These are phyloP conservation scores for Scutellaria minor DNA, from an alignment of 257 asterid genomes.

Conservation along the genomic window DNA sequence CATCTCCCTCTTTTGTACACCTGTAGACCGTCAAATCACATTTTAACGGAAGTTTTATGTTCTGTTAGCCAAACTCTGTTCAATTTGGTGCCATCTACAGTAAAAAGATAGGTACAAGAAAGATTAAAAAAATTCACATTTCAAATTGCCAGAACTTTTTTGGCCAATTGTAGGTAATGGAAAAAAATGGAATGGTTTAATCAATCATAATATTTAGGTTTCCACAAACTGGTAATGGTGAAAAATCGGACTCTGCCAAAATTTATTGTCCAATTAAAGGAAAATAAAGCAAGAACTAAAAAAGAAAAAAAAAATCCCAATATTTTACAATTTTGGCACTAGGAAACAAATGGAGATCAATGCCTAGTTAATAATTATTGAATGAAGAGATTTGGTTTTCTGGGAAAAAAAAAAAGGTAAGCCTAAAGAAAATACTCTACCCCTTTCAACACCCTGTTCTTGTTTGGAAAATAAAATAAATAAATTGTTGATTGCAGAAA, in stretches of 20 bases:
- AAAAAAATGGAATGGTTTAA: slow-evolving; percentile 10
- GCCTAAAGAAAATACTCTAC: not conserved
- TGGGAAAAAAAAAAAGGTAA: slow-evolving; percentile 8
- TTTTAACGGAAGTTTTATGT: slow-evolving; percentile 35
- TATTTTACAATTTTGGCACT: not conserved
- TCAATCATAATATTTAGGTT: not conserved
- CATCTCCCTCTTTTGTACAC: slow-evolving; percentile 53
- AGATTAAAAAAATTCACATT: not conserved
- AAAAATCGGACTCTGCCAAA: not conserved
- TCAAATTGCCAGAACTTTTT: slow-evolving; percentile 8
- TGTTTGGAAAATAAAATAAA: not conserved
- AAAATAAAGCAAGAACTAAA: not conserved
- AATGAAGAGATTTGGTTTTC: slow-evolving; percentile 32
- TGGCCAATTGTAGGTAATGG: slow-evolving; percentile 33
- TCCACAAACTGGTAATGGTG: not conserved
- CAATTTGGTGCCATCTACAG: slow-evolving; percentile 23
- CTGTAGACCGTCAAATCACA: slow-evolving; percentile 42
- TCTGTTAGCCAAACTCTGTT: slow-evolving; percentile 28
- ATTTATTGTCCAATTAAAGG: slow-evolving; percentile 1
- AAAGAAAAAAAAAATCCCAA: not conserved
- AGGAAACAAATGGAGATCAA: slow-evolving; percentile 4
- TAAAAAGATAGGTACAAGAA: not conserved
- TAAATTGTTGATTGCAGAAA: not conserved
- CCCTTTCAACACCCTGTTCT: not conserved
- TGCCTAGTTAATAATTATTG: slow-evolving; percentile 11